Conservation (phyloP, 805 yeast species). For the Saturnispora halmiae region DNA sequence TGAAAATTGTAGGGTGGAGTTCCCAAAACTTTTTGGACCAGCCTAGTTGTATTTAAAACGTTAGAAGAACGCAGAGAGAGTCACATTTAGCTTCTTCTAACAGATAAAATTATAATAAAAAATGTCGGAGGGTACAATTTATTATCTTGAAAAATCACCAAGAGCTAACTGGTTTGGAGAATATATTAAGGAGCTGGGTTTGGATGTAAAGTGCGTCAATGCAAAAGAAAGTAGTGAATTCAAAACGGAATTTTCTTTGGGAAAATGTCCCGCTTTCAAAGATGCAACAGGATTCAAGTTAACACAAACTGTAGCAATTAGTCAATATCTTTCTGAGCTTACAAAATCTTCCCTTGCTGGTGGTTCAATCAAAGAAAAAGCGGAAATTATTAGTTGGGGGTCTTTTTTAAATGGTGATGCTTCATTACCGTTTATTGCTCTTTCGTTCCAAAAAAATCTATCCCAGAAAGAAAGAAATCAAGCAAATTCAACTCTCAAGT, state of each 20-base stretch:
- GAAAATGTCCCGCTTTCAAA: conserved; percentile 7
- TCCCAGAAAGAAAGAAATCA: not conserved
- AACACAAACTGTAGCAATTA: conserved; percentile 8
- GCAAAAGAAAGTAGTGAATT: conserved; percentile 1
- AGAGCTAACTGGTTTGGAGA: conserved; percentile 9
- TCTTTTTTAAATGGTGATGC: conserved; percentile 60
- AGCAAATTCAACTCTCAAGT: no score
- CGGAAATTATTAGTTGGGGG: conserved; percentile 61
- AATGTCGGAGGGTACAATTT: conserved; percentile 12
- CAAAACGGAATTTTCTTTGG: conserved; percentile 1
- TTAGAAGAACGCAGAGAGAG: no score
- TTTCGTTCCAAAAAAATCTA: not conserved
- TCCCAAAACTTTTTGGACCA: no score
- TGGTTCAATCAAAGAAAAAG: conserved; percentile 48
- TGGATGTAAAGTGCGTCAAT: conserved; percentile 1
- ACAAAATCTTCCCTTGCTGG: conserved; percentile 41
- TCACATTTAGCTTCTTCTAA: no score
- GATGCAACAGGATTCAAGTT: conserved; percentile 6
- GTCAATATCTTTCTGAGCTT: conserved; percentile 1
- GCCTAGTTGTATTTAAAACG: no score
- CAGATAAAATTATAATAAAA: no score
- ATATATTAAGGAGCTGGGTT: not conserved
- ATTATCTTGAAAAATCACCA: not conserved
- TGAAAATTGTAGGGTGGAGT: no score
- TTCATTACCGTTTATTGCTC: not conserved